phyloP scores from a whole-genome alignment of 805 yeast species.

The Yarrowia sp. region DNA sequence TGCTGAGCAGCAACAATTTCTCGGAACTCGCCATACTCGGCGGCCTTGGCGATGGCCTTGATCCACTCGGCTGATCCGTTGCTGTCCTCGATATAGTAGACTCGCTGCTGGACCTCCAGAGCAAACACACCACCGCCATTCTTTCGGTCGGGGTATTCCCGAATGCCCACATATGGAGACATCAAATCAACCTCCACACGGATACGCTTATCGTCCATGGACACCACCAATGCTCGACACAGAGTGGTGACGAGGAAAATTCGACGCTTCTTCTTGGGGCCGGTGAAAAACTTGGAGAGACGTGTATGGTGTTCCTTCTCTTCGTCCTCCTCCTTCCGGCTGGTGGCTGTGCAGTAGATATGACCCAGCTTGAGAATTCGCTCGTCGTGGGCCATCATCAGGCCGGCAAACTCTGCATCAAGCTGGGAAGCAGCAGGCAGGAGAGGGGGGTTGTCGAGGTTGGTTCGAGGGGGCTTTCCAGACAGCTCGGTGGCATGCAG shows the following conservation, averaged over 20 bases:
- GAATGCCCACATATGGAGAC: slow-evolving; percentile 36
- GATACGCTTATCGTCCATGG: slow-evolving; percentile 35
- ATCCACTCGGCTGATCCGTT: slow-evolving; percentile 38
- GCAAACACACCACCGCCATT: slow-evolving; percentile 34
- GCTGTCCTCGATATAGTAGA: slow-evolving; percentile 38
- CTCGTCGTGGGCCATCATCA: slow-evolving; percentile 46
- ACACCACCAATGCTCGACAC: slow-evolving; percentile 37
- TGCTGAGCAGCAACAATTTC: slow-evolving; percentile 24
- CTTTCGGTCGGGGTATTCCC: slow-evolving; percentile 37
- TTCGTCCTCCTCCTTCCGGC: slow-evolving; percentile 30
- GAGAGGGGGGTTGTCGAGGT: slow-evolving; percentile 14
- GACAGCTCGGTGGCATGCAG: slow-evolving; percentile 19
- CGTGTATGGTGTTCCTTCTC: slow-evolving; percentile 30
- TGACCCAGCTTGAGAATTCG: slow-evolving; percentile 47
- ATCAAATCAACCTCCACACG: slow-evolving; percentile 38
- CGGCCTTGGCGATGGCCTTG: slow-evolving; percentile 35
- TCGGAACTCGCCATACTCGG: slow-evolving; percentile 32
- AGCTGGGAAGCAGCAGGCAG: slow-evolving; percentile 45
- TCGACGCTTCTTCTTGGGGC: slow-evolving; percentile 33
- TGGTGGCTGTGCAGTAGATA: slow-evolving; percentile 32
- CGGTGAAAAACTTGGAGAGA: slow-evolving; percentile 35
- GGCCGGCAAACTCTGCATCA: slow-evolving; percentile 49
- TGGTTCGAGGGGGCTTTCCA: slow-evolving; percentile 6
- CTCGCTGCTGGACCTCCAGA: slow-evolving; percentile 37
- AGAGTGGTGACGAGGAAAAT: slow-evolving; percentile 38